phyloP scores from a whole-genome alignment of 805 yeast genomes.

The Metschnikowia borealis region DNA sequence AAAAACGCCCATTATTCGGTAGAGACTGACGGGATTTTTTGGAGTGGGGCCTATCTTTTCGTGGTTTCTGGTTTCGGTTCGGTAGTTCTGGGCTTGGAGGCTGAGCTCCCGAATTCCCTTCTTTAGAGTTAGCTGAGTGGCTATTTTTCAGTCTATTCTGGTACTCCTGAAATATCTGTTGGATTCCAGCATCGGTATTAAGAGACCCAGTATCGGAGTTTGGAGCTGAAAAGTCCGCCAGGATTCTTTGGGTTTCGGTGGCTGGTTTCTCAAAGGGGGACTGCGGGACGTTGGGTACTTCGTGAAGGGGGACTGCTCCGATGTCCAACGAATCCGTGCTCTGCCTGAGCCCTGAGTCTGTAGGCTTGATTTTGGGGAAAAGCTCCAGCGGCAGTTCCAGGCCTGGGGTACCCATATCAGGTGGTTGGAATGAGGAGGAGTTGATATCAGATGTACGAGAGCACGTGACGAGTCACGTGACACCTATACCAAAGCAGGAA shows the following conservation, averaged over 20 bases:
- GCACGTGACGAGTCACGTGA: background rate
- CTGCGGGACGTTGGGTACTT: background rate
- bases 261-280: background rate
- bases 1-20: background rate
- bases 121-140: background rate
- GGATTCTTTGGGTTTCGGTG: background rate
- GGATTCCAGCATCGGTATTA: constrained; percentile 1
- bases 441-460: background rate
- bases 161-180: background rate
- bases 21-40: no score
- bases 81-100: background rate
- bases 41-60: no score
- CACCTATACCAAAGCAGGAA: background rate
- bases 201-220: background rate
- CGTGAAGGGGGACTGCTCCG: background rate
- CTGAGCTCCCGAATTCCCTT: no score
- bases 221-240: background rate
- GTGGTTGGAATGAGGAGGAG: background rate
- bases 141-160: background rate
- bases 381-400: background rate
- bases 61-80: background rate
- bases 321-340: background rate
- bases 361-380: background rate
- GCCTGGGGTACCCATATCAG: background rate
- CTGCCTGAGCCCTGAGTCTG: background rate